Percentiles rank a stretch among this genome's conserved stretches.
These are phyloP conservation scores for Suhomyces anneliseae DNA, from an alignment of 1,139 yeast species.

Conservation along the genomic window DNA sequence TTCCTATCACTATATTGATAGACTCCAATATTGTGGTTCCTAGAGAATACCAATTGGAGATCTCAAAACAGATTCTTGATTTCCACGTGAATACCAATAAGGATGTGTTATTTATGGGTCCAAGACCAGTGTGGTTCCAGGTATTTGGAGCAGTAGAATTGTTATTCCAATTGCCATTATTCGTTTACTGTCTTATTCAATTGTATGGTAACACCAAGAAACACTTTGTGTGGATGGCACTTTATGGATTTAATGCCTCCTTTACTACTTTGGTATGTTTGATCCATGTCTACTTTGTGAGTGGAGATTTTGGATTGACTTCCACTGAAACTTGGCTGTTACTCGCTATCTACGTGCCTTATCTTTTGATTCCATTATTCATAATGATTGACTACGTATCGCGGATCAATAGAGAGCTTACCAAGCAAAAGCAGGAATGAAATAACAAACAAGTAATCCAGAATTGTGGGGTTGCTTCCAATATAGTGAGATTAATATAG, in stretches of 20 bases:
- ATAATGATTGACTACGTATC: conserved; percentile 49
- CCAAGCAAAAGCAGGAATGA: conserved; percentile 4
- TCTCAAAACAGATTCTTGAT: conserved; percentile 50
- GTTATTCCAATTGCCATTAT: conserved; percentile 74
- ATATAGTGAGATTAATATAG: not conserved
- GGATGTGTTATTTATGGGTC: conserved; percentile 59
- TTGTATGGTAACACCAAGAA: conserved; percentile 20
- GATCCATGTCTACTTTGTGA: conserved; percentile 38
- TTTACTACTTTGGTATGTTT: conserved; percentile 71
- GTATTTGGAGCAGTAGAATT: conserved; percentile 72
- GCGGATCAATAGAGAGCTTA: conserved; percentile 8
- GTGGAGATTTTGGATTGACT: conserved; percentile 35
- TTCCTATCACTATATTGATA: conserved; percentile 70
- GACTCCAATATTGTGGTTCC: conserved; percentile 78
- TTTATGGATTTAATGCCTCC: conserved; percentile 77
- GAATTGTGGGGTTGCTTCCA: not conserved
- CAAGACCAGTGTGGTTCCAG: conserved; percentile 66
- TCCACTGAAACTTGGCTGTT: conserved; percentile 40
- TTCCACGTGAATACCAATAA: conserved; percentile 65
- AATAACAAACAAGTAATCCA: not conserved
- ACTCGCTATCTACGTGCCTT: conserved; percentile 61
- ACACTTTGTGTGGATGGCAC: conserved; percentile 51
- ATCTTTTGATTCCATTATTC: conserved; percentile 59
- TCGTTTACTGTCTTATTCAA: conserved; percentile 43
- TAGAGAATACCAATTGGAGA: conserved; percentile 37